Conservation (phyloP, 495 filamentous ascomycete genomes). For the Haplographium delicatum region DNA sequence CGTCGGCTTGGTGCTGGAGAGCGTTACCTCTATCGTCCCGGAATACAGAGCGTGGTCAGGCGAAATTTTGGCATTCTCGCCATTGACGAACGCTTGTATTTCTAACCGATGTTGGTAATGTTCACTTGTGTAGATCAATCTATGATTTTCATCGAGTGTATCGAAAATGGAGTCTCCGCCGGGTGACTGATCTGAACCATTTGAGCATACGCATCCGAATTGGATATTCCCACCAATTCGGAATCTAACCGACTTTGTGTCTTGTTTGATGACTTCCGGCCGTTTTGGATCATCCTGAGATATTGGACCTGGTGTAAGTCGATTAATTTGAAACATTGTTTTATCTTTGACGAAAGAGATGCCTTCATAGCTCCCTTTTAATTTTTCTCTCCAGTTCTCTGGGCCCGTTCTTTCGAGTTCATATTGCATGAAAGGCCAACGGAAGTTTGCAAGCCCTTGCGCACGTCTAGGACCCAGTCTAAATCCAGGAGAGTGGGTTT, state of each 20-base stretch:
- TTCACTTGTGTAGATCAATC: constrained; percentile 2
- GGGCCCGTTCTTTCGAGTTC: neutral
- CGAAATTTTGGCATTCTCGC: no score
- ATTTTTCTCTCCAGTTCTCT: neutral
- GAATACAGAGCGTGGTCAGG: no score
- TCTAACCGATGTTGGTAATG: constrained; percentile 4
- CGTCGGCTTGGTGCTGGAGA: constrained; percentile 1
- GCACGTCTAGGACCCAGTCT: constrained; percentile 5
- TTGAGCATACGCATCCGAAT: constrained; percentile 15
- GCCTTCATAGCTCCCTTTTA: constrained; percentile 2
- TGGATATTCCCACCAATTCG: constrained; percentile 4
- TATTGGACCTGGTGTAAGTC: no score
- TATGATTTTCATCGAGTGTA: neutral
- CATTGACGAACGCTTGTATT: constrained; percentile 7
- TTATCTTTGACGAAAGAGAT: constrained; percentile 13
- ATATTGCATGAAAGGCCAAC: constrained; percentile 18
- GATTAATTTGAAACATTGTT: constrained; percentile 10
- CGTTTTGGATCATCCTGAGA: no score
- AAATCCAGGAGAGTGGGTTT: no score
- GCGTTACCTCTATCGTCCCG: no score
- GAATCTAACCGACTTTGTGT: constrained; percentile 4
- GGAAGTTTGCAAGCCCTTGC: constrained; percentile 12
- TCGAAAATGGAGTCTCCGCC: constrained; percentile 4
- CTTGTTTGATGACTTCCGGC: no score
- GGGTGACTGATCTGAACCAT: no score